Evolutionary conservation across 768 basidiomycete genomes (phyloP).

Genomic region (Termitomyces sp.): DNA sequence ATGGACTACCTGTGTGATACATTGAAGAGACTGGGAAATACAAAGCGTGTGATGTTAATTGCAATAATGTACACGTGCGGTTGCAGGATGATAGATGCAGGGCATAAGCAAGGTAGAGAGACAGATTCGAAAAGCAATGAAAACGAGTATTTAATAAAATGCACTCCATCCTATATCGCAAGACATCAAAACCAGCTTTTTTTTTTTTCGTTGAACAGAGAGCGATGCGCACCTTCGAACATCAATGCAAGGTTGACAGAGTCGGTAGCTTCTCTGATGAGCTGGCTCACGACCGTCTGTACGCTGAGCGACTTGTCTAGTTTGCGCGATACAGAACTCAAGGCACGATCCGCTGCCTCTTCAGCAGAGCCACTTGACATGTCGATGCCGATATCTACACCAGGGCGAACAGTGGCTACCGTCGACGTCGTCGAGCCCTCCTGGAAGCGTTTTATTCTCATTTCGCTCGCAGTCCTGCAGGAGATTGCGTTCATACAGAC

Average conservation of each 20-base stretch:
- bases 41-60: background rate
- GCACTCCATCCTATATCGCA: slow-evolving; percentile 7
- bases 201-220: no score
- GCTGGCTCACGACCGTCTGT: slow-evolving; percentile 89
- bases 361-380: slow-evolving; percentile 64
- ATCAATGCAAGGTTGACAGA: slow-evolving; percentile 70
- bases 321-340: slow-evolving; percentile 76
- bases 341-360: slow-evolving; percentile 87
- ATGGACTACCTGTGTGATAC: no score
- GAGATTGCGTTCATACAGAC: background rate
- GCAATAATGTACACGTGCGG: background rate
- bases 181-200: background rate
- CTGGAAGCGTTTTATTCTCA: slow-evolving; percentile 66
- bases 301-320: slow-evolving; percentile 83
- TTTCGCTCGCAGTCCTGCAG: slow-evolving; percentile 72
- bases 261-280: slow-evolving; percentile 87
- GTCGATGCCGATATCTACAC: slow-evolving; percentile 51
- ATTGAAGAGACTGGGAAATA: no score
- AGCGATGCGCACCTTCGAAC: slow-evolving; percentile 49
- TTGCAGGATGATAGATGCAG: background rate
- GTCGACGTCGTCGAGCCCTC: slow-evolving; percentile 27
- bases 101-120: background rate
- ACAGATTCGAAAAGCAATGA: no score
- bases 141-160: background rate
- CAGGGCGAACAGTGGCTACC: slow-evolving; percentile 20